A percentile compares a stretch with the other conserved stretches of the same genome.
Evolutionary conservation across 73 alveolate genomes (phyloP).

Genomic region (Durusdinium trenchii): DNA sequence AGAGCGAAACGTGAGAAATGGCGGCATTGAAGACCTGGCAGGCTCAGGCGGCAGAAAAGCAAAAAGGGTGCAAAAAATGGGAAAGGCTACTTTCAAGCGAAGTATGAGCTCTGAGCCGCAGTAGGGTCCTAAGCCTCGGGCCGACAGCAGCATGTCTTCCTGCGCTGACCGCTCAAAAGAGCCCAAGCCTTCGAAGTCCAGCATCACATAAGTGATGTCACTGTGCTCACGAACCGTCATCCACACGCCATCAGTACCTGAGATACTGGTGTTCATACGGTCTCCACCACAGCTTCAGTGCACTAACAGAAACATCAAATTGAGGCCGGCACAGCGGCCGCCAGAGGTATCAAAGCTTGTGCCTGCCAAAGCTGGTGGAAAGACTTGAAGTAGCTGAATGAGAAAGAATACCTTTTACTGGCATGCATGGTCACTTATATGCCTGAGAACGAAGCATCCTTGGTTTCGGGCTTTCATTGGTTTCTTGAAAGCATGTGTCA

Average conservation of each 20-base stretch:
- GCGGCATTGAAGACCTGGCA: slow-evolving; percentile 96
- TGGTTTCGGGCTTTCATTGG: neutral
- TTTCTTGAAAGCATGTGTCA: neutral
- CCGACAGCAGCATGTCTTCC: slow-evolving; percentile 95
- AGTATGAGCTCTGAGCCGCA: too few relatives aligned
- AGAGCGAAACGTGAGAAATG: slow-evolving; percentile 69
- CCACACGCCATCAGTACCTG: slow-evolving; percentile 96
- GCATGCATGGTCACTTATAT: neutral
- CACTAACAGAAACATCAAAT: neutral
- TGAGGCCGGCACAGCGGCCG: slow-evolving; percentile 90
- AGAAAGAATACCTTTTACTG: neutral
- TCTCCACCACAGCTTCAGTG: neutral
- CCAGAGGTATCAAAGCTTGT: slow-evolving; percentile 96
- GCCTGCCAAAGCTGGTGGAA: neutral
- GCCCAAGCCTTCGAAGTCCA: slow-evolving; percentile 96
- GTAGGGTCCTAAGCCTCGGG: neutral
- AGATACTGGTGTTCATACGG: too few relatives aligned
- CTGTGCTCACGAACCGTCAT: slow-evolving; percentile 69
- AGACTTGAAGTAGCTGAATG: neutral
- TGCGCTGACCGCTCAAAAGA: slow-evolving; percentile 94
- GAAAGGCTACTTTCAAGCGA: neutral
- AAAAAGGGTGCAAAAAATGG: neutral
- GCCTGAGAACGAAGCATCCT: neutral
- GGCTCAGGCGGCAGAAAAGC: neutral
- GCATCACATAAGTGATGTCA: slow-evolving; percentile 74